Evolutionary conservation across 2,329 filamentous ascomycete genomes (phyloP).

Genomic region (Mycogone perniciosa): DNA sequence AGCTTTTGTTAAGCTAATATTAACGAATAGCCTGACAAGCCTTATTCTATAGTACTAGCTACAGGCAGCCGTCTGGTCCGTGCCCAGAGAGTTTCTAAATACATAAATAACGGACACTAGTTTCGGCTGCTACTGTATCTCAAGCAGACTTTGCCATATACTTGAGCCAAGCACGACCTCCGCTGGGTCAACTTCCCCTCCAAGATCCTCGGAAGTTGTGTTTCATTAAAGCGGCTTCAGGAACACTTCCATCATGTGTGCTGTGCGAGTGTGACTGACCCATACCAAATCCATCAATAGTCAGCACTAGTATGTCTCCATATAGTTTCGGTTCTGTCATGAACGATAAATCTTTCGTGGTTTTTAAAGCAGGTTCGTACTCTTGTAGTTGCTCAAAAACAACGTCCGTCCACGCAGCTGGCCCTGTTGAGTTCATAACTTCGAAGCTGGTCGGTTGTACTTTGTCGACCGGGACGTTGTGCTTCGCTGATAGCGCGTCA

Average conservation of each 20-base stretch:
- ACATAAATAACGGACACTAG: no score
- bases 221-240: constrained; percentile 20
- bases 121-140: no score
- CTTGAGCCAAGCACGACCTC: no score
- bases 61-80: no score
- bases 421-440: constrained; percentile 14
- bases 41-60: no score
- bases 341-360: constrained; percentile 9
- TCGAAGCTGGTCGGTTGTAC: constrained; percentile 6
- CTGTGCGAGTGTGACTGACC: constrained; percentile 23
- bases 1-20: no score
- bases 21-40: no score
- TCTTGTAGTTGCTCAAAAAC: constrained; percentile 13
- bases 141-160: no score
- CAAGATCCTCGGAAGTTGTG: constrained; percentile 20
- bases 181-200: constrained; percentile 9
- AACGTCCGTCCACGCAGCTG: constrained; percentile 14
- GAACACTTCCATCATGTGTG: constrained; percentile 22
- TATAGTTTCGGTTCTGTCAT: constrained; percentile 14
- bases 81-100: no score
- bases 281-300: constrained; percentile 25
- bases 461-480: constrained; percentile 2
- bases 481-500: constrained; percentile 11
- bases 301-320: constrained; percentile 19
- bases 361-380: constrained; percentile 10